phyloP scores from a whole-genome alignment of 441 rosid species.

The Erodium trifolium region DNA sequence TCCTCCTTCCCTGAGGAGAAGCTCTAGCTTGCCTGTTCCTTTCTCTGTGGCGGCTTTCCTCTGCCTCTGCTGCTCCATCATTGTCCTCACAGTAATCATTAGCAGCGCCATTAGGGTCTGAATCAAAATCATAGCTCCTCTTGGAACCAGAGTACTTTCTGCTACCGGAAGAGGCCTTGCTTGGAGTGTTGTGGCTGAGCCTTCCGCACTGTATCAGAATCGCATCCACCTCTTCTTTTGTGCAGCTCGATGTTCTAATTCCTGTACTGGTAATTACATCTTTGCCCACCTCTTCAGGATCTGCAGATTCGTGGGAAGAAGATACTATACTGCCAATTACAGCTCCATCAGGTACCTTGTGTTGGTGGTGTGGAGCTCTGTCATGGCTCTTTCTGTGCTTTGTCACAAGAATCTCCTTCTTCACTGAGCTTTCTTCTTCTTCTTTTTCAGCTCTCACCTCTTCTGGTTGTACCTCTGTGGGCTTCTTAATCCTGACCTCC shows the following conservation, averaged over 20 bases:
- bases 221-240: slow-evolving; percentile 79
- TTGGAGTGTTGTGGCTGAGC: slow-evolving; percentile 32
- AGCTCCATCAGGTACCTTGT: slow-evolving; percentile 15
- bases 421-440: slow-evolving; percentile 20
- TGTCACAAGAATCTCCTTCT: not conserved
- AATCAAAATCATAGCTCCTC: slow-evolving; percentile 55
- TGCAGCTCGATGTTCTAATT: slow-evolving; percentile 48
- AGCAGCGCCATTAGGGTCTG: slow-evolving; percentile 31
- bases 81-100: slow-evolving; percentile 37
- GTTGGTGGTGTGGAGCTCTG: not conserved
- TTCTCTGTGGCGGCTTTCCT: slow-evolving; percentile 34
- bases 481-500: not conserved
- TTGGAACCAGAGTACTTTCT: slow-evolving; percentile 68
- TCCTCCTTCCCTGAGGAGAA: slow-evolving; percentile 41
- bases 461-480: not conserved
- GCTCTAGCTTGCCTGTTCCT: slow-evolving; percentile 44
- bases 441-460: slow-evolving; percentile 20
- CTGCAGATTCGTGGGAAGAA: slow-evolving; percentile 12
- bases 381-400: slow-evolving; percentile 29
- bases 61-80: slow-evolving; percentile 17
- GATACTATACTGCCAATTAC: slow-evolving; percentile 14
- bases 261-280: not conserved
- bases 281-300: slow-evolving; percentile 17
- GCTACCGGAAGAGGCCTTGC: not conserved
- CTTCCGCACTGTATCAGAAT: slow-evolving; percentile 86